Evolutionary conservation across 306 rosid genomes (phyloP).

Genomic region (Phaseolus lunatus): DNA sequence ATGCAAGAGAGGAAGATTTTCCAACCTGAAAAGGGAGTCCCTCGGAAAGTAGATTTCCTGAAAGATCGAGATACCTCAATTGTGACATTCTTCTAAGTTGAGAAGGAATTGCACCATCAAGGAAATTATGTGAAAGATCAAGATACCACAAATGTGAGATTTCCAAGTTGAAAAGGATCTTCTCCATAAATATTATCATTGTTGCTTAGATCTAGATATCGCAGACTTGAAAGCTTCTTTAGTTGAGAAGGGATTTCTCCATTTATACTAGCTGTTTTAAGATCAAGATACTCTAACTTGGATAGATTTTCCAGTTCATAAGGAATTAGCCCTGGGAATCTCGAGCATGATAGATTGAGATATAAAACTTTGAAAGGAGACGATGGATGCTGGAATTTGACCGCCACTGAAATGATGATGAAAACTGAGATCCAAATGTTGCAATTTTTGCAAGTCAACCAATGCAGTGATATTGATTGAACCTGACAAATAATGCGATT

Average conservation of each 20-base stretch:
- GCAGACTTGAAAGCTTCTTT: too few species aligned
- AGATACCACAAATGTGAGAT: neutral
- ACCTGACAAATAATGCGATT: neutral
- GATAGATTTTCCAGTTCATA: constrained; percentile 14
- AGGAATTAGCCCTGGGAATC: neutral
- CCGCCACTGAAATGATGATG: fast-evolving
- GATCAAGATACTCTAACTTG: neutral
- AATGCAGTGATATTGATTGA: neutral
- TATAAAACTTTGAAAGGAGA: constrained; percentile 5
- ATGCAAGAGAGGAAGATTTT: too few species aligned
- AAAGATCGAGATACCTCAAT: too few species aligned
- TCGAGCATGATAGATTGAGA: neutral
- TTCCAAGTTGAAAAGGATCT: constrained; percentile 1
- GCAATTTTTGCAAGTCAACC: neutral
- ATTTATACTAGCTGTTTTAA: too few species aligned
- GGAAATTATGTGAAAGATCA: neutral
- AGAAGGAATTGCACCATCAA: too few species aligned
- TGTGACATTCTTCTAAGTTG: too few species aligned
- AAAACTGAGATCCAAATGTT: constrained; percentile 11
- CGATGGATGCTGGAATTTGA: neutral
- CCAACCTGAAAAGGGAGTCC: too few species aligned
- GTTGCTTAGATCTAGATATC: too few species aligned
- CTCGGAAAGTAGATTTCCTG: too few species aligned
- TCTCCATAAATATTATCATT: neutral
- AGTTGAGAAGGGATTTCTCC: too few species aligned